Evolutionary conservation across 345 rosid genomes (phyloP).

Genomic region (Alliaria petiolata): DNA sequence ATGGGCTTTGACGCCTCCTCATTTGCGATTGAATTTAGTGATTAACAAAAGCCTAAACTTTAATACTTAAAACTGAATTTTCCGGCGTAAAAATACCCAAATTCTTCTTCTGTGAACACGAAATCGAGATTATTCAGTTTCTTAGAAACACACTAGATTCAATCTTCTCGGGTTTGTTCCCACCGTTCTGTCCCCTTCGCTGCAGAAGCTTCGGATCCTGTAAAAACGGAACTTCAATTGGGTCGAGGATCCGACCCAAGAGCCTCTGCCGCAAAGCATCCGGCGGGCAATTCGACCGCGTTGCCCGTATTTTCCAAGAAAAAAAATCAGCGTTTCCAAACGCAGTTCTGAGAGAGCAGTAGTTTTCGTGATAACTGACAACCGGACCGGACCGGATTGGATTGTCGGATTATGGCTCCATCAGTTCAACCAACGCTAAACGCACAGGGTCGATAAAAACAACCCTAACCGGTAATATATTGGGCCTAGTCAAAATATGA

Average conservation of each 20-base stretch:
- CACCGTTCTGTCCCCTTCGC: no score
- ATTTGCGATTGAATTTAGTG: not conserved
- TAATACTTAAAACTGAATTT: not conserved
- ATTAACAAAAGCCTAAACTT: not conserved
- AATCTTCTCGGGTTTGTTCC: no score
- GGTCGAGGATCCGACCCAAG: no score
- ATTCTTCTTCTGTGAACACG: slow-evolving; percentile 43
- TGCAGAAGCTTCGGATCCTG: no score
- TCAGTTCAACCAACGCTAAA: not conserved
- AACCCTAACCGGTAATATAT: not conserved
- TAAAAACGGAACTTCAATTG: no score
- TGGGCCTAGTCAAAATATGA: not conserved
- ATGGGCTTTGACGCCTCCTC: slow-evolving; percentile 3
- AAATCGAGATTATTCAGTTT: slow-evolving; percentile 58
- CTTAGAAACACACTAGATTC: not conserved
- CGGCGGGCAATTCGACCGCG: no score
- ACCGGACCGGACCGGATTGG: not conserved
- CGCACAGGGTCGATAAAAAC: no score
- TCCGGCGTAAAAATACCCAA: slow-evolving; percentile 18
- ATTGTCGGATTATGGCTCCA: not conserved
- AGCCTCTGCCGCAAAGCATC: no score
- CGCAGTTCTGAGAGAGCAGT: no score
- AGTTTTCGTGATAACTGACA: not conserved
- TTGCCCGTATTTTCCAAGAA: no score
- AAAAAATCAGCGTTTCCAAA: no score